Evolutionary conservation across 2,329 filamentous ascomycete genomes (phyloP).

Genomic region (Curvularia verruculosa): DNA sequence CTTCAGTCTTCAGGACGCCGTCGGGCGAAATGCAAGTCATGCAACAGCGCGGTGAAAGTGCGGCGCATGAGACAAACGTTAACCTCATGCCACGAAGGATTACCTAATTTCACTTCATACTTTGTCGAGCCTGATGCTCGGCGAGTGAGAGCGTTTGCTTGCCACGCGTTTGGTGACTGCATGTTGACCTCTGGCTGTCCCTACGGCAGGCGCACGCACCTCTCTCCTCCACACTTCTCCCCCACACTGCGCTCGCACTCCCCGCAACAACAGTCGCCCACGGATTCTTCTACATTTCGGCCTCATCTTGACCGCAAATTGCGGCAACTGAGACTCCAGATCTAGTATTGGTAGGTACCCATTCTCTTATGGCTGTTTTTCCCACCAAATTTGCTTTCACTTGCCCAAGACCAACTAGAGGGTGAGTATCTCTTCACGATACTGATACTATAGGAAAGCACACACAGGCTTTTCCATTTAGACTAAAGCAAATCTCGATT

Average conservation of each 20-base stretch:
- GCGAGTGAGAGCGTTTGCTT: not conserved
- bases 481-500: slow-evolving; percentile 9
- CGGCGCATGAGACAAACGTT: slow-evolving; percentile 8
- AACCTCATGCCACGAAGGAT: slow-evolving; percentile 13
- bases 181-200: slow-evolving; percentile 9
- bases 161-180: slow-evolving; percentile 1
- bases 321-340: not conserved
- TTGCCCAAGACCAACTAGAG: not conserved
- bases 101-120: slow-evolving; percentile 10
- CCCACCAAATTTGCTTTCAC: not conserved
- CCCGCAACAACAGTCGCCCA: not conserved
- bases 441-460: not conserved
- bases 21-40: slow-evolving; percentile 49
- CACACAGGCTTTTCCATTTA: not conserved
- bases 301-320: not conserved
- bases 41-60: slow-evolving; percentile 23
- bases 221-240: slow-evolving; percentile 12
- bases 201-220: slow-evolving; percentile 21
- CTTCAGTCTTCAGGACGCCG: slow-evolving; percentile 67
- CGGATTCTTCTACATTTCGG: not conserved
- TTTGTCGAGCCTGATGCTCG: not conserved
- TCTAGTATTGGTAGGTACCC: not conserved
- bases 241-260: slow-evolving; percentile 8
- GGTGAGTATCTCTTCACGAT: not conserved
- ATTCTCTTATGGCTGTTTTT: not conserved